phyloP scores from a whole-genome alignment of 495 filamentous ascomycete species.

The Xanthoparmelia taractica region DNA sequence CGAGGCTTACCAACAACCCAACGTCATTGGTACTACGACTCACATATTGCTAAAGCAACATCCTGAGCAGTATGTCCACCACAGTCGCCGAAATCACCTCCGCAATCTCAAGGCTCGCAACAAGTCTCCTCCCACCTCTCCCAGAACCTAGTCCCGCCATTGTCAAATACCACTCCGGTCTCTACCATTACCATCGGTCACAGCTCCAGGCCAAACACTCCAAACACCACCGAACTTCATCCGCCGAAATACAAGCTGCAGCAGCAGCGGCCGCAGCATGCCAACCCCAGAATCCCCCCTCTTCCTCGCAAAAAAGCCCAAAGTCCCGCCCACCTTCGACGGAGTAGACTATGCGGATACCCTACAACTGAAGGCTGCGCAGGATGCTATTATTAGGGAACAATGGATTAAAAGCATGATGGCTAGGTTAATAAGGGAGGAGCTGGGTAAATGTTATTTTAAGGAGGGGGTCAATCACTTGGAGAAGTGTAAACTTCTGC shows the following conservation, averaged over 20 bases:
- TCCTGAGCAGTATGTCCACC: neutral
- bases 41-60: conserved; percentile 3
- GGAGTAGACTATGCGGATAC: conserved; percentile 97
- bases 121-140: neutral
- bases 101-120: neutral
- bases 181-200: neutral
- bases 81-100: neutral
- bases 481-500: conserved; percentile 86
- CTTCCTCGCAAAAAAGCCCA: conserved; percentile 93
- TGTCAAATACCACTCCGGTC: neutral
- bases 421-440: conserved; percentile 85
- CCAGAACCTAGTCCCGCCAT: neutral
- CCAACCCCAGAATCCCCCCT: conserved; percentile 87
- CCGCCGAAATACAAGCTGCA: conserved; percentile 1
- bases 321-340: conserved; percentile 87
- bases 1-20: neutral
- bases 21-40: neutral
- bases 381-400: conserved; percentile 88
- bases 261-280: conserved; percentile 38
- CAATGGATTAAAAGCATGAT: conserved; percentile 99
- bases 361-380: conserved; percentile 78
- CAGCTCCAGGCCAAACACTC: neutral
- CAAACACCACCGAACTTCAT: conserved; percentile 1
- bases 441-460: conserved; percentile 91
- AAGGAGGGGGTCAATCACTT: conserved; percentile 93